Base-by-base conservation (phyloP, 2,329 filamentous ascomycete species). In the Chaetomiaceae sp. region DNA sequence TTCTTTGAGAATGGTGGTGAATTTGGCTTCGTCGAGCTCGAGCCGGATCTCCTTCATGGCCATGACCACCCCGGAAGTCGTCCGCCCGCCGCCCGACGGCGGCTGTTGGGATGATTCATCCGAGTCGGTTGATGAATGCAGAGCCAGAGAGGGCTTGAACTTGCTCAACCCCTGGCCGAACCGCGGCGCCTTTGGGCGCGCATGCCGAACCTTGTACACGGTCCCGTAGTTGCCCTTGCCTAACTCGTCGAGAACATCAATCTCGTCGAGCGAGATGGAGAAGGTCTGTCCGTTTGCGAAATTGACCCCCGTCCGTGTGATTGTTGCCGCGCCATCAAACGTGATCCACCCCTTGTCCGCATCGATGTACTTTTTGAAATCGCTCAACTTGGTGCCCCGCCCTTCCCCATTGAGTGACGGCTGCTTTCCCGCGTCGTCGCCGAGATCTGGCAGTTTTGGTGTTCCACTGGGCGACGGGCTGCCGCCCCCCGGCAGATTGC, bases 151-250 rank as follows among this genome's bases (percentile, higher is more conserved):
- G 10, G 29, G 58, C 62, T 77, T 79, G 58, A 71, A 73, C 32
- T 75, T 72, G 29, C 75, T 75, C 16, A 85, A 68, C 21, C 82
- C 81, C 46, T 76, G 75, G 1, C 82, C 80, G 55, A 85, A 83
- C 32, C 81, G 75, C 0, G 80, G 80, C 16, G 74, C 70, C 46
- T 72, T 70, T 11, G 78, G 78, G 64, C 90, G 85, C 52, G 87
- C 84, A 71, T 99, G 94, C 63, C 86, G 84, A 53, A 97, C 94
- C 70, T 94, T 96, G 78, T 95, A 97, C 4, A 99, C 94, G 1
- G 92, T 97, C 55, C 94, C 94, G 64, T 99, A 99, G 68, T 99
- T 99, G 36, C 94, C 94, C 71, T 97, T 99, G 42, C 94, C 94
- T 11, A 99, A 75, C 73, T 99, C 94, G 57, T 92, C 90, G 53